These are phyloP conservation scores for Sporothrix pallida DNA, from an alignment of 2,329 filamentous ascomycete species.

Conservation along the genomic window DNA sequence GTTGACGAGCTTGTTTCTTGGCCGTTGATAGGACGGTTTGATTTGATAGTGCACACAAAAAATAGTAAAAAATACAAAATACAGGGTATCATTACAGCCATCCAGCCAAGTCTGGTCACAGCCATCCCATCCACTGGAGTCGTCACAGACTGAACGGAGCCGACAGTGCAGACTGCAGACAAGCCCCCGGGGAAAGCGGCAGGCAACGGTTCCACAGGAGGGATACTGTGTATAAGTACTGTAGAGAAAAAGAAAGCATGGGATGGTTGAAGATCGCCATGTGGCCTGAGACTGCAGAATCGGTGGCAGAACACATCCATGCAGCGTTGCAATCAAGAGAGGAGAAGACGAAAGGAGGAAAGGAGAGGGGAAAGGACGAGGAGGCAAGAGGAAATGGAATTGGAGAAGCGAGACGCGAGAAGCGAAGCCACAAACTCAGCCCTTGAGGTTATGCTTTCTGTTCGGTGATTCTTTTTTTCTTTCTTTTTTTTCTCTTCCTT, in stretches of 20 bases:
- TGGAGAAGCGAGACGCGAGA: not conserved
- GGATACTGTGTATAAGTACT: not conserved
- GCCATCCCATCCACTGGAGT: too few relatives aligned
- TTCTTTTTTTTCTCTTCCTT: too few relatives aligned
- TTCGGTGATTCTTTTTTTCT: too few relatives aligned
- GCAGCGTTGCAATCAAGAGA: slow-evolving; percentile 20
- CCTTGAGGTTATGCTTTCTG: too few relatives aligned
- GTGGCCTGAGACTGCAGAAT: slow-evolving; percentile 17
- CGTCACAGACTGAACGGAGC: slow-evolving; percentile 4
- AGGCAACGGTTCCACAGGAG: not conserved
- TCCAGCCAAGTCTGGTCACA: too few relatives aligned
- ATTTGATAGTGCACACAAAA: not conserved
- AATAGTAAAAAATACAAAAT: not conserved
- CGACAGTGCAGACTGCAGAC: not conserved
- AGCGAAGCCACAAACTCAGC: not conserved
- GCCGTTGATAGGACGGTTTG: not conserved
- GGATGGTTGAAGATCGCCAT: not conserved
- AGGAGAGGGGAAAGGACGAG: too few relatives aligned
- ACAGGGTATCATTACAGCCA: too few relatives aligned
- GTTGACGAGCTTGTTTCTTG: not conserved
- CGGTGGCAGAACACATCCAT: not conserved
- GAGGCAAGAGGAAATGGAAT: too few relatives aligned
- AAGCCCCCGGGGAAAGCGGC: slow-evolving; percentile 10
- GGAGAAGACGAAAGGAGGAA: not conserved
- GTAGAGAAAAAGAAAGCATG: not conserved